Base-by-base conservation (phyloP, 1,284 basidiomycete species). In the Dichomitus squalens region DNA sequence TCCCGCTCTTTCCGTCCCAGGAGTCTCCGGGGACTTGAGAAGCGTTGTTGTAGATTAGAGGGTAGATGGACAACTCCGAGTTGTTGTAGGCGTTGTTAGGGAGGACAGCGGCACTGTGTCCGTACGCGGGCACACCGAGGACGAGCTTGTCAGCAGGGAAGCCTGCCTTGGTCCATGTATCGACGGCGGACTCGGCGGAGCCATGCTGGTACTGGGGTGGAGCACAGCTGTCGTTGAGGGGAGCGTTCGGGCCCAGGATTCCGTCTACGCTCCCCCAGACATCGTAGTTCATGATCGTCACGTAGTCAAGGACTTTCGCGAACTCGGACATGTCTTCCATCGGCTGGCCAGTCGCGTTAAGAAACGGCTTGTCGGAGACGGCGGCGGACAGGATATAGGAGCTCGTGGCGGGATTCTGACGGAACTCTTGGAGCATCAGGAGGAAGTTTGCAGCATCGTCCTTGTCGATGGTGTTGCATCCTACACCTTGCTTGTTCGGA, bases 281-380 rank as follows among this genome's bases (percentile, higher is more conserved):
- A 65, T 91, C 88, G 68, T 89, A 91, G 75, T 87, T 82, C 89
- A 91, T 91, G 70, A 91, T 74, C 40, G 83, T 72, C 63, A 92
- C 79, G 74, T 82, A 87, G 73, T 90, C 87, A 39, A 91, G 75
- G 5, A 83, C 77, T 21, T 75, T 67, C 6, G 83, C 85, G 66
- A 86, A 88, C 0, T 38, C 81, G 7, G 80, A 80, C 4, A 90
- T 83, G 67, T 90, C 76, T 1, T 66, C 67, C 64, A 84, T 69
- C 1, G 87, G 85, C 1, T 60, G 71, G 2, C 86, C 86, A n/a
- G n/a, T n/a, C n/a, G n/a, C n/a, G n/a, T n/a, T n/a, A n/a, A n/a
- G n/a, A n/a, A n/a, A n/a, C n/a, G n/a, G n/a, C n/a, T n/a, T n/a
- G 58, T 80, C 69, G 0, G 75, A 41, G 21, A 78, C 84, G 9